Percentiles rank a stretch among this genome's conserved stretches.
Evolutionary conservation across 2,329 filamentous ascomycete genomes (phyloP).

Genomic region (Colletotrichum nymphaeae): DNA sequence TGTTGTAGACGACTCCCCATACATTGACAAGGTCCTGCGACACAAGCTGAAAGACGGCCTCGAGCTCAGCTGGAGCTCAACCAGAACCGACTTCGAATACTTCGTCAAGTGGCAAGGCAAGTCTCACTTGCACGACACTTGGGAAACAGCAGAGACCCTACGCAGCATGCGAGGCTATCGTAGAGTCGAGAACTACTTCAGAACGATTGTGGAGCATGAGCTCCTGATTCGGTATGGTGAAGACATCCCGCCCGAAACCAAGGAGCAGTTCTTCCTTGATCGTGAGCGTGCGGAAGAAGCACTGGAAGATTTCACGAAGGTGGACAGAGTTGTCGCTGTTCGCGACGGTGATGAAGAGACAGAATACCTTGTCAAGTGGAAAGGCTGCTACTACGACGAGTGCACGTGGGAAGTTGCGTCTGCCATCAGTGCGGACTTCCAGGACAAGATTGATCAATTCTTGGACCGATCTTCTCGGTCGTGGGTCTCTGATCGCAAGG

Average conservation of each 20-base stretch:
- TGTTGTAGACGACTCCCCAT: conserved; percentile 82
- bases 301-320: conserved; percentile 88
- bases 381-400: conserved; percentile 89
- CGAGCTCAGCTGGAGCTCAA: conserved; percentile 67
- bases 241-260: conserved; percentile 83
- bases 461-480: conserved; percentile 85
- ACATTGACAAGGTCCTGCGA: conserved; percentile 91
- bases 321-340: conserved; percentile 90
- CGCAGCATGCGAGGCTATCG: conserved; percentile 84
- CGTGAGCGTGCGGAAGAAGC: conserved; percentile 91
- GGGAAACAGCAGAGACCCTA: conserved; percentile 84
- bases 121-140: conserved; percentile 95
- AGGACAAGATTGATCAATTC: conserved; percentile 92
- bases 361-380: conserved; percentile 98
- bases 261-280: conserved; percentile 95
- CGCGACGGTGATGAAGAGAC: conserved; percentile 82
- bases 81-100: conserved; percentile 85
- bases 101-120: conserved; percentile 97
- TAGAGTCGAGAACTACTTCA: conserved; percentile 94
- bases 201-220: conserved; percentile 83
- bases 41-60: conserved; percentile 81
- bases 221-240: conserved; percentile 81
- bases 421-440: conserved; percentile 81
- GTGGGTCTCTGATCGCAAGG: conserved; percentile 82
- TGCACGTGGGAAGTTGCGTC: conserved; percentile 92